phyloP scores from a whole-genome alignment of 2,329 filamentous ascomycete species.

The Penicillium sp. region DNA sequence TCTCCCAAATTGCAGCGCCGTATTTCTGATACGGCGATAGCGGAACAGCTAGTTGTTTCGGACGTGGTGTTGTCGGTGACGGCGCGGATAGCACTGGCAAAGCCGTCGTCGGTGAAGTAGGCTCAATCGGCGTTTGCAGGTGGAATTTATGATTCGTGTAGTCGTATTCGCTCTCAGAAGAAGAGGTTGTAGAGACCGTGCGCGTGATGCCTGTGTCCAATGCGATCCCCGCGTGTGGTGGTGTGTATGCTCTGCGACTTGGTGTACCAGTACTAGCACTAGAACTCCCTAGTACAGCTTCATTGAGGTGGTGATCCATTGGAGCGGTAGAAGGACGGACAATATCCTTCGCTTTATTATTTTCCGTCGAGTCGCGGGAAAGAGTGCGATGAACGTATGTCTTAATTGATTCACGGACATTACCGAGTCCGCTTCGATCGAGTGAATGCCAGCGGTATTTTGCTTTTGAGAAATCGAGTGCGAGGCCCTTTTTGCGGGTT shows the following conservation, averaged over 20 bases:
- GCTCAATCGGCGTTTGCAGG: conserved; percentile 4
- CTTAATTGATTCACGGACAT: conserved; percentile 35
- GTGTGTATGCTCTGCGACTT: background rate
- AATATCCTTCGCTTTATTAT: conserved; percentile 13
- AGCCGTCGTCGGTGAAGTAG: conserved; percentile 1
- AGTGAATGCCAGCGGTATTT: conserved; percentile 24
- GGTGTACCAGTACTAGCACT: too few relatives aligned
- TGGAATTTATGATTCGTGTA: conserved; percentile 5
- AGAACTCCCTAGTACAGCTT: conserved; percentile 1
- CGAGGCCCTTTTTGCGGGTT: conserved; percentile 24
- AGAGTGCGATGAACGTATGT: conserved; percentile 35
- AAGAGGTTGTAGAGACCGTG: background rate
- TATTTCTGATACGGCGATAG: conserved; percentile 39
- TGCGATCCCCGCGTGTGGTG: background rate
- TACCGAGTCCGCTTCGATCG: conserved; percentile 23
- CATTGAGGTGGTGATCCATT: background rate
- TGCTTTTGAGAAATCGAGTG: conserved; percentile 22
- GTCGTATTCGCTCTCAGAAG: conserved; percentile 1
- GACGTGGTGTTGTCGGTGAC: conserved; percentile 13
- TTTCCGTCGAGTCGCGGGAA: conserved; percentile 25
- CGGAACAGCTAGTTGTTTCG: conserved; percentile 33
- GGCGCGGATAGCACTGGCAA: background rate
- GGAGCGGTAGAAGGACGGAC: conserved; percentile 18
- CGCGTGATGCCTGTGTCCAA: background rate
- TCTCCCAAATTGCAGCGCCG: conserved; percentile 36